Evolutionary conservation across 345 rosid species (phyloP), one percentile per base, ranked within the genome.

Genomic region (Aquilaria sinensis): DNA sequence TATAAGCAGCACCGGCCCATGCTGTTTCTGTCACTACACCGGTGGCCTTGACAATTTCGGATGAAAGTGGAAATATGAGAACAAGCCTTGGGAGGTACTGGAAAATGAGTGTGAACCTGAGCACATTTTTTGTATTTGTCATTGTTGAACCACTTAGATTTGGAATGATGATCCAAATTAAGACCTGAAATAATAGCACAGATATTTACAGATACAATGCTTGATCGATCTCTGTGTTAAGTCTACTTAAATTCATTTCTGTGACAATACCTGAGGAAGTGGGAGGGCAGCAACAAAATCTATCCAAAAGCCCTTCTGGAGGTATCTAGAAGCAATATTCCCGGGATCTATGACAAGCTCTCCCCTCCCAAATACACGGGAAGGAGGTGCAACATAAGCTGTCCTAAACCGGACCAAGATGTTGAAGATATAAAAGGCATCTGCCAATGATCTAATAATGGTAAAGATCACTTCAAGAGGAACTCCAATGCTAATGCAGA

Each of bases 1-100:
- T 90, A 62, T 90, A 90, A 12, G 94, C 97, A 16, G 97, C 98
- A 32, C 97, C 97, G 0, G 96, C 98, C 97, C 97, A 88, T 23
- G 97, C 94, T 15, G 98, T 88, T 77, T 93, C 84, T 48, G 94
- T 93, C 30, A 88, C 85, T 43, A 93, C 87, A 7, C 98, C 97
- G 1, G 93, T 85, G 66, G 97, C 82, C 76, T 90, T 82, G 61
- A 88, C 80, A 51, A 90, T 90, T 75, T 84, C 84, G 5, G 85
- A 83, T 55, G 92, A 90, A 43, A 93, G 90, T 9, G 96, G 96
- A 29, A 85, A 78, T 47, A 86, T 88, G 2, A 88, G 83, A 54
- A 81, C 80, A 41, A 90, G 82, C 58, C 94, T 75, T 0, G 97
- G 97, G 29, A 83, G 70, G 71, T 86, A 93, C 80, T 90, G 98